Conservation (phyloP, 257 asterid genomes). For the Solanum boliviense region DNA sequence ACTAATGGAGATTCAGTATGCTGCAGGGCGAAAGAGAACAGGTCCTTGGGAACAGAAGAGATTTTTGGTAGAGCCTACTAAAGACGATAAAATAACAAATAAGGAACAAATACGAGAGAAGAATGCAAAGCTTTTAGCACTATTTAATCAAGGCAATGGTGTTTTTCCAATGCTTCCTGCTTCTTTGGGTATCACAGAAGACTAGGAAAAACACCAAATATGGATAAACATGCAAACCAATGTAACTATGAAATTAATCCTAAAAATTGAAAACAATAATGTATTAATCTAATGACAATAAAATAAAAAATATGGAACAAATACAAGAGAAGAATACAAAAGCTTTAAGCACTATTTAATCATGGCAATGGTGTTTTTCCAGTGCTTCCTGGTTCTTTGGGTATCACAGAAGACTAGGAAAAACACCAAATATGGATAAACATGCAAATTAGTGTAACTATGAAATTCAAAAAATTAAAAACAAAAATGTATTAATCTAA, state of each 20-base stretch:
- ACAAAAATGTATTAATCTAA: background rate
- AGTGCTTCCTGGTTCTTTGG: background rate
- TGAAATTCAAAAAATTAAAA: background rate
- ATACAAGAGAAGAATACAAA: background rate
- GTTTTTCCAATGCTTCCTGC: background rate
- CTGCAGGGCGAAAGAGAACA: background rate
- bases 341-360: background rate
- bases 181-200: background rate
- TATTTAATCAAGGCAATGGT: background rate
- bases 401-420: background rate
- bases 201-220: background rate
- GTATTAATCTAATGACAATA: background rate
- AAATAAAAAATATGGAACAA: background rate
- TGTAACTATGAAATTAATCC: background rate
- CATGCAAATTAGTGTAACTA: background rate
- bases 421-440: background rate
- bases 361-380: background rate
- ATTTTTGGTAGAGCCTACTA: background rate
- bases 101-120: background rate
- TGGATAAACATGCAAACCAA: background rate
- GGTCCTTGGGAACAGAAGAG: background rate
- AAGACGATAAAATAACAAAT: background rate
- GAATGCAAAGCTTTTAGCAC: background rate
- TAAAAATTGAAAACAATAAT: background rate
- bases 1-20: background rate